A percentile compares a stretch with the other conserved stretches of the same genome.
phyloP scores from a whole-genome alignment of 306 rosid genomes.

The Vigna nakashimae region DNA sequence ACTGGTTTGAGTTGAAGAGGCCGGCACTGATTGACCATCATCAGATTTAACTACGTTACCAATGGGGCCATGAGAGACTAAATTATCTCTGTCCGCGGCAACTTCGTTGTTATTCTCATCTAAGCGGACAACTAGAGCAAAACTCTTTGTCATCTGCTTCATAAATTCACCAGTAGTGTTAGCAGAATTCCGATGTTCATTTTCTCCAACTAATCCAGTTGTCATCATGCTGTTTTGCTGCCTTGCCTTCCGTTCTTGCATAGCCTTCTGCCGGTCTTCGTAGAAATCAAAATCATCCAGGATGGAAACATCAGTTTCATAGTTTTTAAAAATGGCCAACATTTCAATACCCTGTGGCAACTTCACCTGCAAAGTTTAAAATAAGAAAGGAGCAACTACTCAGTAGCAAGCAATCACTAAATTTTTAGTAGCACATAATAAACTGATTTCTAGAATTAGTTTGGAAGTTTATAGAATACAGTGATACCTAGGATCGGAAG shows the following conservation, averaged over 20 bases:
- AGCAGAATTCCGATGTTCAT: conserved; percentile 61
- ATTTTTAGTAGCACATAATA: neutral
- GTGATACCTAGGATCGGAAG: neutral
- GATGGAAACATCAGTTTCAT: conserved; percentile 76
- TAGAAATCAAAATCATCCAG: conserved; percentile 85
- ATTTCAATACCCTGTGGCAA: conserved; percentile 81
- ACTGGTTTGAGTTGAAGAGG: conserved; percentile 63
- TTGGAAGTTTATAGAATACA: conserved; percentile 26
- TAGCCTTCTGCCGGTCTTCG: conserved; percentile 84
- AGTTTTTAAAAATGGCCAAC: conserved; percentile 73
- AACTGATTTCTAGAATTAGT: neutral
- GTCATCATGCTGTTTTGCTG: conserved; percentile 66
- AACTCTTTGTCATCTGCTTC: conserved; percentile 85
- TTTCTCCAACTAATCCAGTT: conserved; percentile 65
- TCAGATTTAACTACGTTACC: conserved; percentile 60
- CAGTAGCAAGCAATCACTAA: conserved; percentile 4
- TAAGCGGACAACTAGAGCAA: conserved; percentile 77
- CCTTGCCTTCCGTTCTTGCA: conserved; percentile 81
- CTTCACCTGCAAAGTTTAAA: conserved; percentile 65
- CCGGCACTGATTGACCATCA: conserved; percentile 58
- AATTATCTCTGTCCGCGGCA: conserved; percentile 50
- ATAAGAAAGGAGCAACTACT: conserved; percentile 29
- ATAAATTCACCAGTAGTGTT: conserved; percentile 61
- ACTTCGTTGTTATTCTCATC: conserved; percentile 68
- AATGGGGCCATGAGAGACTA: conserved; percentile 52